phyloP scores from a whole-genome alignment of 2,329 filamentous ascomycete genomes.

The Nothophaeocryptopus gaeumannii region DNA sequence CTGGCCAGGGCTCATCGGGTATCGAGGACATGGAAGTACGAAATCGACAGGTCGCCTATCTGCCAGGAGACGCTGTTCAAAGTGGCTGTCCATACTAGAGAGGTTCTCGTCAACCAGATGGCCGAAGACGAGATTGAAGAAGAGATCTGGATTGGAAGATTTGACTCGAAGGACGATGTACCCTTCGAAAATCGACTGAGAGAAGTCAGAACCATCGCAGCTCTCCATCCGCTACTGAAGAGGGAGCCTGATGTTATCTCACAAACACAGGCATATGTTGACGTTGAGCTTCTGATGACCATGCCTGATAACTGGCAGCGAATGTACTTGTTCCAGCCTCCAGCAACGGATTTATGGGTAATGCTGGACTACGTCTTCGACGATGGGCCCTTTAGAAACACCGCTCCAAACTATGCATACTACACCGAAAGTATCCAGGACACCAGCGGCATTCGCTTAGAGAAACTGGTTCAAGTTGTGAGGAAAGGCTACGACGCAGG shows the following conservation, averaged over 20 bases:
- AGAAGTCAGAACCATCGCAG: background rate
- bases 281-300: background rate
- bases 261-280: background rate
- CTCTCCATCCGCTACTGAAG: slow-evolving; percentile 1
- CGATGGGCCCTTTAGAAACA: slow-evolving; percentile 1
- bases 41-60: background rate
- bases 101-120: background rate
- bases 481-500: background rate
- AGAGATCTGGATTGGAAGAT: background rate
- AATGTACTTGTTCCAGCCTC: background rate
- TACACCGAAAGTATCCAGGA: background rate
- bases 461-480: background rate
- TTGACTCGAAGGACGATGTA: background rate
- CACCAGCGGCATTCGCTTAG: background rate
- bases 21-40: slow-evolving; percentile 2
- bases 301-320: background rate
- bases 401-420: background rate
- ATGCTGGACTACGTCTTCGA: background rate
- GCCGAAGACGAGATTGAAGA: background rate
- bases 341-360: background rate
- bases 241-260: too few relatives aligned
- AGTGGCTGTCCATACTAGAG: background rate
- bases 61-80: slow-evolving; percentile 8
- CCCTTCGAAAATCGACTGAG: background rate
- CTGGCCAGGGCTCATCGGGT: slow-evolving; percentile 4